Conservation (phyloP, 2,329 filamentous ascomycete species). For the Pyrenophora seminiperda region DNA sequence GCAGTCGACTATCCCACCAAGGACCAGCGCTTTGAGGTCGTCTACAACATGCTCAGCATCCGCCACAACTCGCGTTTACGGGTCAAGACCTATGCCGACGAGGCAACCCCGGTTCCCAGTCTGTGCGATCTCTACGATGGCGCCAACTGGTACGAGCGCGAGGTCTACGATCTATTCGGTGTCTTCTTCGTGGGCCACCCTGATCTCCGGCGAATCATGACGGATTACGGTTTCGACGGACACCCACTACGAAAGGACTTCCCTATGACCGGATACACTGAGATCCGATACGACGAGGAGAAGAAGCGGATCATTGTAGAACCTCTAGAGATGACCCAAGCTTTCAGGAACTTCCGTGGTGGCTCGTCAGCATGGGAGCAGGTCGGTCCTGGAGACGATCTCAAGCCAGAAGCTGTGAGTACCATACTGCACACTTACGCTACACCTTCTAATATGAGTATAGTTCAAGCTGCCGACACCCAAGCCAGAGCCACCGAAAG, state of each 20-base stretch:
- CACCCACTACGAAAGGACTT: slow-evolving; percentile 98
- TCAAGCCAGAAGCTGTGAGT: slow-evolving; percentile 70
- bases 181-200: slow-evolving; percentile 97
- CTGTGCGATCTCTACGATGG: slow-evolving; percentile 87
- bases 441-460: slow-evolving; percentile 5
- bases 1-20: slow-evolving; percentile 95
- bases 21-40: slow-evolving; percentile 94
- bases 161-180: slow-evolving; percentile 96
- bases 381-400: slow-evolving; percentile 73
- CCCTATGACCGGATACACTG: slow-evolving; percentile 95
- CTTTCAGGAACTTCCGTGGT: slow-evolving; percentile 97
- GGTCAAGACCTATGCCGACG: slow-evolving; percentile 98
- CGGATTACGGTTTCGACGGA: slow-evolving; percentile 98
- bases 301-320: slow-evolving; percentile 99
- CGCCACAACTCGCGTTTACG: slow-evolving; percentile 95
- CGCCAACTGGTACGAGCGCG: slow-evolving; percentile 98
- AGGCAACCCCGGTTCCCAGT: slow-evolving; percentile 90
- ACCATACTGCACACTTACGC: not conserved
- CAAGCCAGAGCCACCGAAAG: slow-evolving; percentile 85
- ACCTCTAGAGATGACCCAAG: slow-evolving; percentile 95
- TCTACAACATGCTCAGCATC: slow-evolving; percentile 96
- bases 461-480: slow-evolving; percentile 92
- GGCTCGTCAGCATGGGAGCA: slow-evolving; percentile 70
- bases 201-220: slow-evolving; percentile 97
- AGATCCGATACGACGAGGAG: slow-evolving; percentile 97